phyloP scores from a whole-genome alignment of 2,329 filamentous ascomycete species.

The Ophioceras dolichostomum region DNA sequence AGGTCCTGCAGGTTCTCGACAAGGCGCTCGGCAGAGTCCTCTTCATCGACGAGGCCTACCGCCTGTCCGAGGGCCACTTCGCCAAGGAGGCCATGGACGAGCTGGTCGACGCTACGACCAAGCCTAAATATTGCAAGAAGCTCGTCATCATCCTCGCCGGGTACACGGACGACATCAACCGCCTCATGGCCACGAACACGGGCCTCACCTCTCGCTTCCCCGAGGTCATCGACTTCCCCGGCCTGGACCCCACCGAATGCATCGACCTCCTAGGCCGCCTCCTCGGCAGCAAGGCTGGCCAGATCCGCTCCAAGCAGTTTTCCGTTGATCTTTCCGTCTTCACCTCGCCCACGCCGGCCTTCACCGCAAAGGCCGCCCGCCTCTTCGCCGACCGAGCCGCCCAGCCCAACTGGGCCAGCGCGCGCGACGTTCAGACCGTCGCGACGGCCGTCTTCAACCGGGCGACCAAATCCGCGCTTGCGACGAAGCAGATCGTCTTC shows the following conservation, averaged over 20 bases:
- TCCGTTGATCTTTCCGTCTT: slow-evolving; percentile 14
- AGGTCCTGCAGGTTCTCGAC: slow-evolving; percentile 47
- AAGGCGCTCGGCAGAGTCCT: slow-evolving; percentile 52
- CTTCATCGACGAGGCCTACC: slow-evolving; percentile 63
- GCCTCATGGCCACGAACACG: slow-evolving; percentile 45
- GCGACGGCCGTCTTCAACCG: slow-evolving; percentile 34
- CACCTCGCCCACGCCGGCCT: slow-evolving; percentile 4
- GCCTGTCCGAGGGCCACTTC: slow-evolving; percentile 44
- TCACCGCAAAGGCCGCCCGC: slow-evolving; percentile 12
- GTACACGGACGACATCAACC: slow-evolving; percentile 54
- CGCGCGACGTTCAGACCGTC: slow-evolving; percentile 46
- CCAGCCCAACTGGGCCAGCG: slow-evolving; percentile 47
- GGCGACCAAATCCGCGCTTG: slow-evolving; percentile 18
- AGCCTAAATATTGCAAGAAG: slow-evolving; percentile 44
- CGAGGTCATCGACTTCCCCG: slow-evolving; percentile 43
- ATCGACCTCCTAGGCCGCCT: slow-evolving; percentile 25
- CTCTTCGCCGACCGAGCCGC: slow-evolving; percentile 26
- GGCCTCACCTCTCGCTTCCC: slow-evolving; percentile 55
- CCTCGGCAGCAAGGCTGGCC: slow-evolving; percentile 12
- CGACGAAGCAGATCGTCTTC: slow-evolving; percentile 3
- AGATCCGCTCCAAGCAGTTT: slow-evolving; percentile 7
- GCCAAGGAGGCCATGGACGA: slow-evolving; percentile 44
- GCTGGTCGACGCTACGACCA: slow-evolving; percentile 36
- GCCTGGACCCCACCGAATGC: slow-evolving; percentile 29
- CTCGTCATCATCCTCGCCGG: slow-evolving; percentile 58